Conservation (phyloP, 2,329 filamentous ascomycete species). For the Diaporthe sp. region DNA sequence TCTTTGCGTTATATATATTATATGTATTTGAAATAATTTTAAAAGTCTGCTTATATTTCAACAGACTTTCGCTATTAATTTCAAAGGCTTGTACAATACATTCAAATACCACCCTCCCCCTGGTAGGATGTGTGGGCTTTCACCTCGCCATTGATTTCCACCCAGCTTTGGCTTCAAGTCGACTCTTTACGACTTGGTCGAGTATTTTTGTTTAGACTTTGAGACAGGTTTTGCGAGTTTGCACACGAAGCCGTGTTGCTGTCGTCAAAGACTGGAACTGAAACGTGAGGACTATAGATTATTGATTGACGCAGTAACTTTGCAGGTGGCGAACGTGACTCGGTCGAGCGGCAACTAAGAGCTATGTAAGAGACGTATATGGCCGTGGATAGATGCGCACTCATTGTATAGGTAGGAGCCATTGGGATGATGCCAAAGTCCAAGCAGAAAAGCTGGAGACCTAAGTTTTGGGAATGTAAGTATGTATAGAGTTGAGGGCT, state of each 20-base stretch:
- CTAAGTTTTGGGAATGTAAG: not conserved
- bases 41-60: no score
- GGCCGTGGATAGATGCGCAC: not conserved
- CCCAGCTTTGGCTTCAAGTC: not conserved
- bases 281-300: no score
- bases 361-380: not conserved
- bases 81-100: no score
- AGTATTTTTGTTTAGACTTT: not conserved
- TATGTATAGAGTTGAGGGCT: no score
- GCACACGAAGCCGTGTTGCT: not conserved
- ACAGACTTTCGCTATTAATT: no score
- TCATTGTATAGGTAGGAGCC: not conserved
- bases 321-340: not conserved
- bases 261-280: not conserved
- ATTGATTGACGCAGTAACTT: not conserved
- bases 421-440: not conserved
- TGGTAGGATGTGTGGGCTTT: no score
- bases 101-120: no score
- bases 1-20: no score
- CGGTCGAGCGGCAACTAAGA: not conserved
- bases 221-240: not conserved
- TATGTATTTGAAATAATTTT: no score
- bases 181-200: not conserved
- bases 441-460: not conserved
- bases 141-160: not conserved